These are phyloP conservation scores for Cyathus striatus DNA, from an alignment of 768 basidiomycete genomes.

Conservation along the genomic window DNA sequence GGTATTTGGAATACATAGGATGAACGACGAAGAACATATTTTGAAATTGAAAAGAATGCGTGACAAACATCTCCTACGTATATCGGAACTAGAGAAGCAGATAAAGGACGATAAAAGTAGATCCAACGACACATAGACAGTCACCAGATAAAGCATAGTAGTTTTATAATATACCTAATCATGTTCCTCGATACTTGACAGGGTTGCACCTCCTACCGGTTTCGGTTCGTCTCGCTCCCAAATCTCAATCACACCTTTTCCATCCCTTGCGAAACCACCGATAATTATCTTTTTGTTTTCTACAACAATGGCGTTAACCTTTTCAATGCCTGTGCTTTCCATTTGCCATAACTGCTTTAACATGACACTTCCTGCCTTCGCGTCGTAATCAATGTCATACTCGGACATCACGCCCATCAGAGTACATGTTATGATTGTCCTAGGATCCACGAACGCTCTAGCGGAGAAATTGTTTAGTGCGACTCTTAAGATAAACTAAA, in stretches of 20 bases:
- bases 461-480: background rate
- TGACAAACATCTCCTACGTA: conserved; percentile 47
- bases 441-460: conserved; percentile 47
- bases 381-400: conserved; percentile 38
- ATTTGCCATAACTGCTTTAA: conserved; percentile 43
- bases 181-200: background rate
- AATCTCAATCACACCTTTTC: conserved; percentile 60
- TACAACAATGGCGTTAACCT: conserved; percentile 60
- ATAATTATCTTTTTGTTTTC: conserved; percentile 46
- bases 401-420: conserved; percentile 54
- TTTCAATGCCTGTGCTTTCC: conserved; percentile 38
- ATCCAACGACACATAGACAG: conserved; percentile 9
- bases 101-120: conserved; percentile 27
- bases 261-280: conserved; percentile 56
- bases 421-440: conserved; percentile 49
- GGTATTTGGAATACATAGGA: conserved; percentile 43
- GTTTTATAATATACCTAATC: background rate
- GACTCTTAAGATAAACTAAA: background rate
- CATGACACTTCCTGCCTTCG: conserved; percentile 28
- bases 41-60: conserved; percentile 51
- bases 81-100: conserved; percentile 50
- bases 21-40: conserved; percentile 75
- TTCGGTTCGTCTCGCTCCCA: conserved; percentile 35
- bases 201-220: background rate
- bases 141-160: background rate